phyloP scores from a whole-genome alignment of 2,329 filamentous ascomycete genomes.

The Fusarium heterosporum region DNA sequence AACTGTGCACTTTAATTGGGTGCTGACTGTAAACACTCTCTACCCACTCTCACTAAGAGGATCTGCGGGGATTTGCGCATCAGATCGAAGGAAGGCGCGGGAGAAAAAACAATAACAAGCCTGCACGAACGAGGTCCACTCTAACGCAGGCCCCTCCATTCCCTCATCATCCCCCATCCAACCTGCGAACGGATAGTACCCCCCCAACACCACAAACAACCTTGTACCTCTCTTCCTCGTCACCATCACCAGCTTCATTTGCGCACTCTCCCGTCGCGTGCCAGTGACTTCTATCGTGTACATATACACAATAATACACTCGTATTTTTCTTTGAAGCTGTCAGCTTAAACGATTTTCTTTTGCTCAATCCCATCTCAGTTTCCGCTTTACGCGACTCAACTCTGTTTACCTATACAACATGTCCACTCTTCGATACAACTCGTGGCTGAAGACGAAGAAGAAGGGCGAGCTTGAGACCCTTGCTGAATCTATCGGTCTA shows the following conservation, averaged over 20 bases:
- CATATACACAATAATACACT: background rate
- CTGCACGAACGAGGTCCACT: constrained; percentile 30
- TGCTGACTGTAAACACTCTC: constrained; percentile 1
- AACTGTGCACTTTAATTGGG: constrained; percentile 11
- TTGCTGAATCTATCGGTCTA: constrained; percentile 78
- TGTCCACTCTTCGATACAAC: constrained; percentile 57
- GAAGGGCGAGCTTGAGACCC: constrained; percentile 81
- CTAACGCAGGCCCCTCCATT: constrained; percentile 28
- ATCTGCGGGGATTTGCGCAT: constrained; percentile 31
- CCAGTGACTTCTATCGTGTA: background rate
- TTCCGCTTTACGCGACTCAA: constrained; percentile 47
- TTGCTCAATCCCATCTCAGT: constrained; percentile 1
- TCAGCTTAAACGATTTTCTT: background rate
- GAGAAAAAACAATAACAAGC: constrained; percentile 43
- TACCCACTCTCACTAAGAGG: constrained; percentile 10
- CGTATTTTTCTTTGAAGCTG: background rate
- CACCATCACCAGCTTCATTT: constrained; percentile 32
- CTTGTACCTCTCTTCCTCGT: constrained; percentile 28
- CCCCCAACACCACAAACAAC: constrained; percentile 32
- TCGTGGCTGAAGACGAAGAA: constrained; percentile 84
- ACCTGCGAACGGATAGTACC: constrained; percentile 5
- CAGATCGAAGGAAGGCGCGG: constrained; percentile 21
- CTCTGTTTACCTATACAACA: constrained; percentile 24
- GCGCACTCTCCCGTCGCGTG: constrained; percentile 6
- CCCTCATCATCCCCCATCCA: constrained; percentile 32